Evolutionary conservation across 1,139 yeast species (phyloP), one percentile per base, ranked within the genome.

Genomic region (Candida buenavistaensis): DNA sequence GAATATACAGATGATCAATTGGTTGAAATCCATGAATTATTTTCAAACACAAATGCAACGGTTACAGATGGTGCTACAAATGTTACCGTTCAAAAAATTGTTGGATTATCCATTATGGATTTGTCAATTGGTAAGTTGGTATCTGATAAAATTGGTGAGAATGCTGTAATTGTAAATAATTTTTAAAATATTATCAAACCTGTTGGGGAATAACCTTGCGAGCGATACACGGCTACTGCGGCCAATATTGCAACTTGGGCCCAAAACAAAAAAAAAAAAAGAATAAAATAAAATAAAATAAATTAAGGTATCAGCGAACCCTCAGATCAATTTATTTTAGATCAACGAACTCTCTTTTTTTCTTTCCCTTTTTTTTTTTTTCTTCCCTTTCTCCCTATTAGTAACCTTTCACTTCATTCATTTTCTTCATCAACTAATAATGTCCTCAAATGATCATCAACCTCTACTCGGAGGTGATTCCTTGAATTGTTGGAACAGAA

Each of bases 91-190:
- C 68, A 64, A 35, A 80, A 79, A 48, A 54, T 79, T 13, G 85
- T 79, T 9, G 86, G 86, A 0, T 54, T 79, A 26, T 71, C 82
- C 16, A 69, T 78, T 15, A 80, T 80, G 86, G 86, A 80, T 46
- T 57, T 78, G 8, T 55, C 72, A 20, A 64, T 77, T 9, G 83
- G 61, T 4, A 57, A 58, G 38, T 41, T 45, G 23, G 38, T 64
- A 11, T 45, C 53, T 9, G 43, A 46, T 5, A 40, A 46, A 8
- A 45, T 44, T n/a, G 36, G 39, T 2, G 30, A 33, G 3, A 44
- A 41, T 7, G 45, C 40, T n/a, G 33, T 33, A 6, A 28, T 37
- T 16, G 33, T 47, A n/a, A 38, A 37, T 8, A 39, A 45, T 16
- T 48, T 48, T 24, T 48, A 38, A 20, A 17, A 17, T 10, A 26